These are phyloP conservation scores for Bothriochloa decipiens DNA, from an alignment of 176 grass and related monocot genomes.

Conservation along the genomic window DNA sequence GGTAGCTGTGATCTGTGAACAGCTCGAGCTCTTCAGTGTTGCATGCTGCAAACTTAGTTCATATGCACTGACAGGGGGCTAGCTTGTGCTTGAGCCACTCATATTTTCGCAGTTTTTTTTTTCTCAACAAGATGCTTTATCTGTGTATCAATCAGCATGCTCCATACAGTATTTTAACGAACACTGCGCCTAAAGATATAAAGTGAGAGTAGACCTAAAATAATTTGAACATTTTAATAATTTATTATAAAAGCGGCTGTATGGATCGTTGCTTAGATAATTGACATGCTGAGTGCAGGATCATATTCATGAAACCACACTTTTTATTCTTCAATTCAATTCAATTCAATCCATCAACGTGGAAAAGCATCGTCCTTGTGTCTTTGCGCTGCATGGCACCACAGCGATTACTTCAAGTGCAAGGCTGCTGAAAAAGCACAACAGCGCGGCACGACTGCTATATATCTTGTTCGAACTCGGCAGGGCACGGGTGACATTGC, in stretches of 20 bases:
- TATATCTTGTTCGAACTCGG: too few relatives aligned
- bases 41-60: background rate
- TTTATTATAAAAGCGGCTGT: background rate
- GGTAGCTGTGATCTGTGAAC: background rate
- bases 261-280: background rate
- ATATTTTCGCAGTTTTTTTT: background rate
- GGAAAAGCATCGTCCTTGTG: background rate
- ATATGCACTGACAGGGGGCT: too few relatives aligned
- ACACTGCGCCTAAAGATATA: background rate
- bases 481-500: too few relatives aligned
- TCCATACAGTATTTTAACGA: slow-evolving; percentile 9
- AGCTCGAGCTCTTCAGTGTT: background rate
- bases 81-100: background rate
- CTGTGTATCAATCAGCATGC: slow-evolving; percentile 20
- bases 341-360: background rate
- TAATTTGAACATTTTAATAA: background rate
- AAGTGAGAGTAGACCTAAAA: background rate
- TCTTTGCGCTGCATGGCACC: background rate
- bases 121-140: background rate
- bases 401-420: slow-evolving; percentile 16
- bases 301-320: background rate
- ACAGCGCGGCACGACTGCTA: too few relatives aligned
- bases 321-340: background rate
- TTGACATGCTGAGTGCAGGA: background rate
- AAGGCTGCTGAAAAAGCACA: too few relatives aligned